Evolutionary conservation across 2,329 filamentous ascomycete species (phyloP), one percentile per base, ranked within the genome.

Genomic region (Leptosphaerulina australis): DNA sequence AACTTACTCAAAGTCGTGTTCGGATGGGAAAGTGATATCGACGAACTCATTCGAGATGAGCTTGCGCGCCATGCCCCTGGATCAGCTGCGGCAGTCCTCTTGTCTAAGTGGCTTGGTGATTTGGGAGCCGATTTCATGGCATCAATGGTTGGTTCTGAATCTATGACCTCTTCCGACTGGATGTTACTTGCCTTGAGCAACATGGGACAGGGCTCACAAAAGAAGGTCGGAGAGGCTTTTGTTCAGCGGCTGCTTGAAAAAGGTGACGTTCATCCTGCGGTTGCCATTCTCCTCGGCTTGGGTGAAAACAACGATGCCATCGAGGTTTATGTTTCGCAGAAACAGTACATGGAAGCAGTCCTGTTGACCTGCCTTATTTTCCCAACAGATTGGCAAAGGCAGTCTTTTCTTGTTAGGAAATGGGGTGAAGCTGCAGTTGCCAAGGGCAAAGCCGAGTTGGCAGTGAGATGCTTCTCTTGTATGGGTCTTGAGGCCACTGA

Each of bases 1-100:
- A 92, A 97, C 71, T 97, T 99, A 92, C 81, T 99, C 4, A 90
- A 83, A 60, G 88, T 92, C 5, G 91, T 99, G 2, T 99, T 99
- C 71, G 94, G 94, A 3, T 99, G 94, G 92, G 87, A 93, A 43
- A 86, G 87, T 46, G 90, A 96, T 61, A 86, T 93, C 30, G 83
- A 91, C 35, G 86, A 87, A 34, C 75, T 99, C 38, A 84, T 99
- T 44, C 83, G 86, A 8, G 92, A 97, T 69, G 94, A 99, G 71
- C 80, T 96, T 76, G 82, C 80, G 53, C 83, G 87, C 15, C 90
- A 96, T 66, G 80, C 84, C 1, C 73, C 81, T 3, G 88, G 89
- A 5, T 93, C 91, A 4, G 83, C 90, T 2, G 88, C 85, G 55
- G 85, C 88, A 10, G 89, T 97, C 41, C 81, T 97, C 29, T 81